phyloP scores from a whole-genome alignment of 2,329 filamentous ascomycete species.

The Daldinia sp. region DNA sequence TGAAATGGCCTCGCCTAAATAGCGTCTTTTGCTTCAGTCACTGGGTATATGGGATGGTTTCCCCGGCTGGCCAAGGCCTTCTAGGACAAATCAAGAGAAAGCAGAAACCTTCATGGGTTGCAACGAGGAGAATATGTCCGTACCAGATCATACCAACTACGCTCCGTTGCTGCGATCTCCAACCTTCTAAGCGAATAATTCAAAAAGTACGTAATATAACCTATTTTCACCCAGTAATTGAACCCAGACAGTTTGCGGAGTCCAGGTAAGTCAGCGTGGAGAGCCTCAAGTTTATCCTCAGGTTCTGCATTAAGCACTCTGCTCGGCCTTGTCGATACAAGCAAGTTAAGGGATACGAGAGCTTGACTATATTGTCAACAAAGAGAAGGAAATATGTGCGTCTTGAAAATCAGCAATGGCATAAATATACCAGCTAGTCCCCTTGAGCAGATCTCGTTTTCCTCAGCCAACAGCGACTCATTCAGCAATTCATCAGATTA shows the following conservation, averaged over 20 bases:
- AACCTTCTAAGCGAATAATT: neutral
- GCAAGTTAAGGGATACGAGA: neutral
- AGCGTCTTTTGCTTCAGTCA: neutral
- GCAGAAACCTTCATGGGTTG: neutral
- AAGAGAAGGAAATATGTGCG: neutral
- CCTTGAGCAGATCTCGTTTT: conserved; percentile 2
- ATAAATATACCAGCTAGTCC: conserved; percentile 28
- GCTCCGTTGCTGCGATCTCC: conserved; percentile 5
- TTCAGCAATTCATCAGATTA: conserved; percentile 15
- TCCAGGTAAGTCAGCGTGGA: neutral
- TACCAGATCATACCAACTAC: neutral
- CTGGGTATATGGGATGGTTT: too few relatives aligned
- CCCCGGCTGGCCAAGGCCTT: neutral
- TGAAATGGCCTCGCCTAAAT: neutral
- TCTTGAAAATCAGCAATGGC: neutral
- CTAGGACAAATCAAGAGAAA: neutral
- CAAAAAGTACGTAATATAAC: conserved; percentile 34
- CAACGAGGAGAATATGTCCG: neutral
- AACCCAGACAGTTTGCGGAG: neutral
- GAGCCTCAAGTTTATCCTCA: conserved; percentile 25
- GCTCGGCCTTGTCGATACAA: conserved; percentile 1
- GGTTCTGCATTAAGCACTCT: conserved; percentile 3
- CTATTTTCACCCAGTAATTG: conserved; percentile 18
- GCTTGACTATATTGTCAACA: neutral
- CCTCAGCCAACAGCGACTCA: neutral